A percentile compares a stretch with the other conserved stretches of the same genome.
These are phyloP conservation scores for Blepharisma stoltei DNA, from an alignment of 73 alveolate species.

Conservation along the genomic window DNA sequence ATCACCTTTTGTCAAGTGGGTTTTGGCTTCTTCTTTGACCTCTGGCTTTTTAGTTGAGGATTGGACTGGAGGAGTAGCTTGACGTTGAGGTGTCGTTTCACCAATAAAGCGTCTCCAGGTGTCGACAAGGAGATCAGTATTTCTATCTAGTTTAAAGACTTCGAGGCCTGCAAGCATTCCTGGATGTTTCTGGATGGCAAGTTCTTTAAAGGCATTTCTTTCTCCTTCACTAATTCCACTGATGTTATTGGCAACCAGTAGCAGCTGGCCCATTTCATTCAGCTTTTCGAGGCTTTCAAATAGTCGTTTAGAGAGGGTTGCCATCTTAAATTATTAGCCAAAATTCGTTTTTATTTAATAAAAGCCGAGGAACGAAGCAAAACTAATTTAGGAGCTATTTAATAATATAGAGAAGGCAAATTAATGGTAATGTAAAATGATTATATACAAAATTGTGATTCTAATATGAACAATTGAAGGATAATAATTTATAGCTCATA, in stretches of 20 bases:
- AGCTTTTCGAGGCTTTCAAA: neutral
- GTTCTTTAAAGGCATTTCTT: constrained; percentile 14
- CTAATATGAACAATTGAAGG: too few relatives aligned
- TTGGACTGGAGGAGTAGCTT: neutral
- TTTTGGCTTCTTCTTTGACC: too few relatives aligned
- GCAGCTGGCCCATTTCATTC: constrained; percentile 19
- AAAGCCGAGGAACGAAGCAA: neutral
- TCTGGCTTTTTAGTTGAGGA: neutral
- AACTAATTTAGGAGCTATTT: neutral
- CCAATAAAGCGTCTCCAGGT: constrained; percentile 1
- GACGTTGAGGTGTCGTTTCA: neutral
- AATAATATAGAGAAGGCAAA: neutral
- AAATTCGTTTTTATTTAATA: neutral
- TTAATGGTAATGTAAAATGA: too few relatives aligned
- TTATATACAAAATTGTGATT: too few relatives aligned
- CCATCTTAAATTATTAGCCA: neutral
- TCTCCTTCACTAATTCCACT: neutral
- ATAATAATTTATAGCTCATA: too few relatives aligned
- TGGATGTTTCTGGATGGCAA: neutral
- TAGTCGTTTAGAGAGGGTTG: neutral
- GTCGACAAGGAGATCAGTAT: neutral
- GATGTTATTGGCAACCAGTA: neutral
- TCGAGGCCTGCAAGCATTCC: neutral
- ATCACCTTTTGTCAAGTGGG: neutral
- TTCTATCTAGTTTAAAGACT: neutral